Conservation (phyloP, 106 monocot genomes). For the Amphibolis antarctica region DNA sequence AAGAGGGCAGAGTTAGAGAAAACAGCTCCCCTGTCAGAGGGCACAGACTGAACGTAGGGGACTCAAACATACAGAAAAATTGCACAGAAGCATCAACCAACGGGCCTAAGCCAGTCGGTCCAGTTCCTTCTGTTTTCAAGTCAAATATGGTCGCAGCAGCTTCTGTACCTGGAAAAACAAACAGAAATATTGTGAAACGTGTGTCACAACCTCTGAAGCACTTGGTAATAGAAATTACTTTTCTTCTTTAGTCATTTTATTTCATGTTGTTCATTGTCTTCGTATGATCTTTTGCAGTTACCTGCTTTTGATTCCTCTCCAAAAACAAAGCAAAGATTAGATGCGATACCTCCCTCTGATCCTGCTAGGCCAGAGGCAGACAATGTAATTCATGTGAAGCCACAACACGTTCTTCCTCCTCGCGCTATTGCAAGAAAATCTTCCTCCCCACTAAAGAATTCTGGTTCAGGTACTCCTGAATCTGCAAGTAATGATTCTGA, state of each 20-base stretch:
- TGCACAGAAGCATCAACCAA: slow-evolving; percentile 30
- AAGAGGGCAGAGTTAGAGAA: slow-evolving; percentile 47
- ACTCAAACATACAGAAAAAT: slow-evolving; percentile 16
- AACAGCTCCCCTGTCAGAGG: slow-evolving; percentile 58
- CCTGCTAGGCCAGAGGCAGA: slow-evolving; percentile 26
- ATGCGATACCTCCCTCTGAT: slow-evolving; percentile 27
- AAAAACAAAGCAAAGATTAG: slow-evolving; percentile 31
- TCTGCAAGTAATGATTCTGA: slow-evolving; percentile 3
- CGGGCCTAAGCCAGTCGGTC: slow-evolving; percentile 24
- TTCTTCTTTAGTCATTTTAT: background rate
- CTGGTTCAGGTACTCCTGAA: slow-evolving; percentile 20
- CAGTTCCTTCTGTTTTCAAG: slow-evolving; percentile 41
- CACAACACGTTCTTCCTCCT: slow-evolving; percentile 20
- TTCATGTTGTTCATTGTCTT: background rate
- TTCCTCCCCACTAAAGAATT: slow-evolving; percentile 24
- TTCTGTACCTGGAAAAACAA: slow-evolving; percentile 13
- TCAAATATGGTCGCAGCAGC: slow-evolving; percentile 25
- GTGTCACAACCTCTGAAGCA: slow-evolving; percentile 32
- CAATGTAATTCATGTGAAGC: slow-evolving; percentile 16
- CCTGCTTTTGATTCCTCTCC: slow-evolving; percentile 35
- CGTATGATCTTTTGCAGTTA: slow-evolving; percentile 35
- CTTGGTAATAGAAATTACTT: slow-evolving; percentile 30
- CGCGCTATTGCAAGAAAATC: slow-evolving; percentile 17
- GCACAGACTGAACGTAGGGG: slow-evolving; percentile 22
- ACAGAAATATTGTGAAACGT: slow-evolving; percentile 25